Percentiles rank a stretch among this genome's conserved stretches.
These are phyloP conservation scores for Chenopodium berlandieri DNA, from an alignment of 148 eudicot genomes.

Conservation along the genomic window DNA sequence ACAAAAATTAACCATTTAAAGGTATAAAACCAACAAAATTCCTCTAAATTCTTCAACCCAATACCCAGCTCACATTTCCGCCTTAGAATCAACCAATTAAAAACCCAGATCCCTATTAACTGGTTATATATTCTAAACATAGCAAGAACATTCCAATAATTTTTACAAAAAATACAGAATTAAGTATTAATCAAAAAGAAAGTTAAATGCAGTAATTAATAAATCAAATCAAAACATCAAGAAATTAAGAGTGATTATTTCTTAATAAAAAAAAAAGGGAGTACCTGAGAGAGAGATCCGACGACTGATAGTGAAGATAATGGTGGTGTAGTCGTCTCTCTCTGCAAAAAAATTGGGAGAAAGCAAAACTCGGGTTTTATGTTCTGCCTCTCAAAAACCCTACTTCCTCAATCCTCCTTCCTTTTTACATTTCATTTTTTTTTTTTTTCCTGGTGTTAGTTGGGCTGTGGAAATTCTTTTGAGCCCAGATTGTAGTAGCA, in stretches of 20 bases:
- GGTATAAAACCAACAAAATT: no score
- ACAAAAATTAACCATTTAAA: no score
- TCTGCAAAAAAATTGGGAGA: not conserved
- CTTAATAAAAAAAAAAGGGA: not conserved
- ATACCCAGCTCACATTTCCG: not conserved
- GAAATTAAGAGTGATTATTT: not conserved
- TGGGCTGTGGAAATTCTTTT: not conserved
- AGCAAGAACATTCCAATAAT: not conserved
- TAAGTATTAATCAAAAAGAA: no score
- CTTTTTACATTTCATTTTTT: not conserved
- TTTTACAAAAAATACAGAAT: no score
- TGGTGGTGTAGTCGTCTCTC: not conserved
- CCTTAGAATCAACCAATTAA: not conserved
- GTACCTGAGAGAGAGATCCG: not conserved
- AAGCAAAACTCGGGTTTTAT: not conserved
- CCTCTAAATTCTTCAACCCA: not conserved
- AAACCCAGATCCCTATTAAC: not conserved
- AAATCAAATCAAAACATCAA: not conserved
- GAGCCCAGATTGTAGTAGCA: no score
- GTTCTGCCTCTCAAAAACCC: not conserved
- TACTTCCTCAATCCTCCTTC: not conserved
- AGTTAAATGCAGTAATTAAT: not conserved
- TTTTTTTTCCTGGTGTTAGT: no score
- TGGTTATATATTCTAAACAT: not conserved
- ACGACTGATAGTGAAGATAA: not conserved